Percentiles rank a stretch among this genome's conserved stretches.
Conservation (phyloP, 164 flowering plant genomes). For the Nelumbo lutea region DNA sequence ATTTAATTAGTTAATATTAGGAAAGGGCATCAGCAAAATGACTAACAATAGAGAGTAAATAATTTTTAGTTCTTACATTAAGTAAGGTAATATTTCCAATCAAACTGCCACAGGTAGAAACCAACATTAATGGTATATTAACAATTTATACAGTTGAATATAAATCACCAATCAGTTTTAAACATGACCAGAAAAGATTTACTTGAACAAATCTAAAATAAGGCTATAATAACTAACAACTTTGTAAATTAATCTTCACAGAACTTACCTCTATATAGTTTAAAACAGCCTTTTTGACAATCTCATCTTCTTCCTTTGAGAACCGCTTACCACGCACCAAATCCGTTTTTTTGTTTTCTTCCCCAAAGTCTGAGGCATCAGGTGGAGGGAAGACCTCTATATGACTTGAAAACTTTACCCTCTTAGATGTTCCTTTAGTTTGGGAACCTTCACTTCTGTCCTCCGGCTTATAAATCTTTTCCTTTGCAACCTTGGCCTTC, state of each 20-base stretch:
- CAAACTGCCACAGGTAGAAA: too few relatives aligned
- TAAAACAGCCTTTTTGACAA: constrained; percentile 31
- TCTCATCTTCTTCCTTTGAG: constrained; percentile 44
- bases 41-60: too few relatives aligned
- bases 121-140: too few relatives aligned
- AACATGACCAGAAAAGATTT: background rate
- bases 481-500: constrained; percentile 4
- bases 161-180: background rate
- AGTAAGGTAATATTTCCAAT: too few relatives aligned
- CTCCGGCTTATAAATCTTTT: constrained; percentile 1
- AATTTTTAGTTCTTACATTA: too few relatives aligned
- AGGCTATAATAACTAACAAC: background rate
- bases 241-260: background rate
- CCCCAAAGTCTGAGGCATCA: constrained; percentile 3
- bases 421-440: constrained; percentile 16
- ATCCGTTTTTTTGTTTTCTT: constrained; percentile 1
- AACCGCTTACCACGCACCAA: constrained; percentile 45
- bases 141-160: background rate
- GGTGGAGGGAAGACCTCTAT: constrained; percentile 37
- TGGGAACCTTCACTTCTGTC: constrained; percentile 3
- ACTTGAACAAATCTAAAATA: background rate
- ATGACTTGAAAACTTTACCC: constrained; percentile 31
- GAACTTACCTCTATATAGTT: constrained; percentile 25
- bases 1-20: too few relatives aligned
- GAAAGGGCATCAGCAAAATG: too few relatives aligned